A percentile compares a stretch with the other conserved stretches of the same genome.
These are phyloP conservation scores for Didymosphaeria variabile DNA, from an alignment of 2,329 filamentous ascomycete genomes.

Conservation along the genomic window DNA sequence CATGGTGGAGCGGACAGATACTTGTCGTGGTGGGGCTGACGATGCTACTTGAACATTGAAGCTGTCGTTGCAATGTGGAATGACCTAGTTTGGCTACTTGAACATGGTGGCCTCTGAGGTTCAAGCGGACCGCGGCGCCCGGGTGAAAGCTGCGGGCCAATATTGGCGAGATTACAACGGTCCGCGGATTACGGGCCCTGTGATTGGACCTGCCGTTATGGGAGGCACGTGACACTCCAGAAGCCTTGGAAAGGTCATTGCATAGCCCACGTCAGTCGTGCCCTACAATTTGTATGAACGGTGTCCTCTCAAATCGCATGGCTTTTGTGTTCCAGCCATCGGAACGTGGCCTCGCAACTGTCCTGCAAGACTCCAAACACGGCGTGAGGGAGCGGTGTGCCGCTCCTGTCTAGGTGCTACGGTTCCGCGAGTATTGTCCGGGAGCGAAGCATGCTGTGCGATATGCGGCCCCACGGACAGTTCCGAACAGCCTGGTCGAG, in stretches of 20 bases:
- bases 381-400: constrained; percentile 1
- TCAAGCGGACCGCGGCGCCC: constrained; percentile 18
- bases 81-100: background rate
- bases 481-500: background rate
- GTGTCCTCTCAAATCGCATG: no score
- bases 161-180: constrained; percentile 4
- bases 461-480: background rate
- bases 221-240: no score
- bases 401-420: background rate
- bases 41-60: background rate
- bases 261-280: no score
- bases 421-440: background rate
- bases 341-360: no score
- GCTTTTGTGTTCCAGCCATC: no score
- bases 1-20: constrained; percentile 7
- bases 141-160: constrained; percentile 3
- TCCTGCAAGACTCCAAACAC: no score
- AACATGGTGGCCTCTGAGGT: constrained; percentile 19
- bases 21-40: background rate
- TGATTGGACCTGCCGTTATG: no score
- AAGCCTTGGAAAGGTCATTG: no score
- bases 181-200: background rate
- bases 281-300: no score
- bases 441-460: background rate
- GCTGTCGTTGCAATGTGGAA: background rate